Conservation (phyloP, 2,329 filamentous ascomycete species). For the Penicillium sp. region DNA sequence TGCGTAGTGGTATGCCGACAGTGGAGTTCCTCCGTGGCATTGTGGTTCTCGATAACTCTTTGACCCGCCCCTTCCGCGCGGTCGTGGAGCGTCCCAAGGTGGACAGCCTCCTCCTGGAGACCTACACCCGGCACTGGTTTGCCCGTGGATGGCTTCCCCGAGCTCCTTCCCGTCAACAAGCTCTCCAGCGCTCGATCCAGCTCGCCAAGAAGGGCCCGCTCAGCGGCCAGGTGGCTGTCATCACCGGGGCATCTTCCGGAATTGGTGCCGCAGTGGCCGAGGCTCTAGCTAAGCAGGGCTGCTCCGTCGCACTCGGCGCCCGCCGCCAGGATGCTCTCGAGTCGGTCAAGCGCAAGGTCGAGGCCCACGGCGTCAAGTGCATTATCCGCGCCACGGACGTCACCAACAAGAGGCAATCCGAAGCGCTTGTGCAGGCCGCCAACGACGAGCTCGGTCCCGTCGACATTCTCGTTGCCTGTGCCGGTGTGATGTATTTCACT, state of each 20-base stretch:
- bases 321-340: conserved; percentile 71
- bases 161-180: conserved; percentile 57
- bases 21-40: conserved; percentile 70
- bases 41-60: conserved; percentile 71
- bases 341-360: conserved; percentile 62
- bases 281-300: conserved; percentile 70
- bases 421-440: conserved; percentile 63
- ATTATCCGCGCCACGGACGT: conserved; percentile 72
- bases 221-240: conserved; percentile 68
- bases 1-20: conserved; percentile 77
- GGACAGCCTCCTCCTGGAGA: conserved; percentile 69
- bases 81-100: conserved; percentile 67
- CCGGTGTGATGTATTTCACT: conserved; percentile 86
- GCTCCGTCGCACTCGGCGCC: conserved; percentile 70
- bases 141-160: conserved; percentile 73
- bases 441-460: conserved; percentile 67
- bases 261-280: conserved; percentile 74
- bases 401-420: conserved; percentile 66
- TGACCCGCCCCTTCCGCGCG: conserved; percentile 62
- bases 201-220: conserved; percentile 59
- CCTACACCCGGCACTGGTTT: conserved; percentile 78
- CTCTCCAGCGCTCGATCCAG: conserved; percentile 47
- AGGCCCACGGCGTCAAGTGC: conserved; percentile 62
- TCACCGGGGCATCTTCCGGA: conserved; percentile 79
- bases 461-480: conserved; percentile 78